Conservation (phyloP, 495 filamentous ascomycete genomes). For the Hypomontagnella submonticulosa region DNA sequence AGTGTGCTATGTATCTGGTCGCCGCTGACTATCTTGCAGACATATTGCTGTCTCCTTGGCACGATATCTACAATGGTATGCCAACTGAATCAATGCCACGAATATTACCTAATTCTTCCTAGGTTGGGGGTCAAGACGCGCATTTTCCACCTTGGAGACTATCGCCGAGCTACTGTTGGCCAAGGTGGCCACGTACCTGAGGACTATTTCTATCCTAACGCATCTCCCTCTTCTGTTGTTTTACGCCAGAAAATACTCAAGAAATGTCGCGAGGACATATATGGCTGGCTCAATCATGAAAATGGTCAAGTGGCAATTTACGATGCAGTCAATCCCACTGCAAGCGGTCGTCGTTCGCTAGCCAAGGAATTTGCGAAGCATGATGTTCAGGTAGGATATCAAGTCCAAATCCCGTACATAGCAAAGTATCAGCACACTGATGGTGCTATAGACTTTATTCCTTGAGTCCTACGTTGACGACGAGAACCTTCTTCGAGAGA, state of each 20-base stretch:
- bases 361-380: constrained; percentile 97
- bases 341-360: constrained; percentile 82
- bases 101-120: constrained; percentile 34
- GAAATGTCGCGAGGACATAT: constrained; percentile 97
- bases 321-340: constrained; percentile 95
- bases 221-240: constrained; percentile 85
- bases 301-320: constrained; percentile 99
- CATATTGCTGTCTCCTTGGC: constrained; percentile 96
- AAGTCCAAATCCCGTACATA: not conserved
- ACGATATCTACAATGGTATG: constrained; percentile 92
- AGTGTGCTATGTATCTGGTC: not conserved
- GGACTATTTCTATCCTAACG: constrained; percentile 98
- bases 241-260: constrained; percentile 96
- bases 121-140: constrained; percentile 98
- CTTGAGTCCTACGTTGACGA: constrained; percentile 96
- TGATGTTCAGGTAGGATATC: constrained; percentile 78
- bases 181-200: constrained; percentile 88
- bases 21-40: constrained; percentile 56
- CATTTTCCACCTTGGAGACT: constrained; percentile 97
- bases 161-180: constrained; percentile 89
- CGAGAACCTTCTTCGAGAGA: constrained; percentile 93
- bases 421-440: constrained; percentile 23
- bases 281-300: constrained; percentile 93
- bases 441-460: constrained; percentile 78
- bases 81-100: constrained; percentile 6